These are phyloP conservation scores for Sporopachydermia quercuum DNA, from an alignment of 805 yeast genomes.

Conservation along the genomic window DNA sequence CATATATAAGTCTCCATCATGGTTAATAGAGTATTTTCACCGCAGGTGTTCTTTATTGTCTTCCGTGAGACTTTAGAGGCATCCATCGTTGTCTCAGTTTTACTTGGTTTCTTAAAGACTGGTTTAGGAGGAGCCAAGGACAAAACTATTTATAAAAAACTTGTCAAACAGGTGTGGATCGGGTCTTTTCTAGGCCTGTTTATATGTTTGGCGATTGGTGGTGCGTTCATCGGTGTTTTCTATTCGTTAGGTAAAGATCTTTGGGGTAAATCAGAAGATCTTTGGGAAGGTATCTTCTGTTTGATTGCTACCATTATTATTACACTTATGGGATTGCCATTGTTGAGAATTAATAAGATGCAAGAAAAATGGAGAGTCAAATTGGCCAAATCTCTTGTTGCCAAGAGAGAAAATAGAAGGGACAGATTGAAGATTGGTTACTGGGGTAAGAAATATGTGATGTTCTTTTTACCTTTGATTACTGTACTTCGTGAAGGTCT, in stretches of 20 bases:
- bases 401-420: conserved; percentile 27
- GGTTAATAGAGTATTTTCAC: conserved; percentile 45
- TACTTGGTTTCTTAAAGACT: conserved; percentile 83
- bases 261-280: conserved; percentile 77
- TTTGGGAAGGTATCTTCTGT: conserved; percentile 96
- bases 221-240: conserved; percentile 89
- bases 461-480: conserved; percentile 81
- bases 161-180: conserved; percentile 73
- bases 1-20: conserved; percentile 16
- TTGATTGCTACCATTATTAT: conserved; percentile 82
- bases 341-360: conserved; percentile 93
- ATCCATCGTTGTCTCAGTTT: conserved; percentile 76
- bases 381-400: conserved; percentile 72
- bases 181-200: conserved; percentile 66
- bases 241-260: conserved; percentile 69
- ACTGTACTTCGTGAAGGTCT: conserved; percentile 94
- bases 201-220: conserved; percentile 73
- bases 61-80: conserved; percentile 94
- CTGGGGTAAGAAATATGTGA: conserved; percentile 58
- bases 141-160: conserved; percentile 35
- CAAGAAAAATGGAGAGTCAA: conserved; percentile 94
- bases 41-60: conserved; percentile 73
- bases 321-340: conserved; percentile 88
- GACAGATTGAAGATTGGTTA: conserved; percentile 41
- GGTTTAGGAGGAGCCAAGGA: conserved; percentile 43